Base-by-base conservation (phyloP, 2,329 filamentous ascomycete species). In the Exophiala bonariae region DNA sequence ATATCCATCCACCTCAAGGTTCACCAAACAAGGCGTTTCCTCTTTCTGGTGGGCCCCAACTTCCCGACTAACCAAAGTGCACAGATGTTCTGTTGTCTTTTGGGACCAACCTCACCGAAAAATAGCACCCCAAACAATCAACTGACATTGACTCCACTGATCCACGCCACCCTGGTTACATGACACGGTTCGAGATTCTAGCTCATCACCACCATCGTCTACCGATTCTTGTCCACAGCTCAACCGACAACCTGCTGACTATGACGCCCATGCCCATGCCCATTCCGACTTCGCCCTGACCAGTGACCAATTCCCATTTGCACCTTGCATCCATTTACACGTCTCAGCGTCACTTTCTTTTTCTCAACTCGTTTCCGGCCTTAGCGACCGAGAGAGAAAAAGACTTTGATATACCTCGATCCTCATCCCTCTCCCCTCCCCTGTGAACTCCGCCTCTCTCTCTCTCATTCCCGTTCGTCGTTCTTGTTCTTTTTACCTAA, bases 61-160 rank as follows among this genome's bases (percentile, higher is more conserved):
- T n/a, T n/a, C n/a, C n/a, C n/a, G n/a, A 46, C 30, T 35, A 46
- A 16, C 26, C 19, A 19, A 45, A 33, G 13, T 22, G 31, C 30
- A 11, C 31, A n/a, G n/a, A n/a, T n/a, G n/a, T n/a, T n/a, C n/a
- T n/a, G n/a, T n/a, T n/a, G n/a, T n/a, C n/a, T n/a, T n/a, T n/a
- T n/a, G n/a, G n/a, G n/a, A n/a, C n/a, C n/a, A n/a, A n/a, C n/a
- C n/a, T n/a, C 36, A 32, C 8, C 18, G 16, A n/a, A 19, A n/a
- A 19, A 35, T 20, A 30, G 9, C 16, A 22, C 28, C 23, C 16
- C 23, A 35, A 35, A 41, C 39, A 26, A 43, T 28, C 40, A 33
- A 44, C 38, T 49, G 46, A 50, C 47, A 30, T 49, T 32, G n/a
- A 43, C 34, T 45, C 52, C 52, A 55, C 52, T 49, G 49, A 52